A percentile compares a stretch with the other conserved stretches of the same genome.
phyloP scores from a whole-genome alignment of 2,329 filamentous ascomycete genomes.

The Magnaporthales sp. region DNA sequence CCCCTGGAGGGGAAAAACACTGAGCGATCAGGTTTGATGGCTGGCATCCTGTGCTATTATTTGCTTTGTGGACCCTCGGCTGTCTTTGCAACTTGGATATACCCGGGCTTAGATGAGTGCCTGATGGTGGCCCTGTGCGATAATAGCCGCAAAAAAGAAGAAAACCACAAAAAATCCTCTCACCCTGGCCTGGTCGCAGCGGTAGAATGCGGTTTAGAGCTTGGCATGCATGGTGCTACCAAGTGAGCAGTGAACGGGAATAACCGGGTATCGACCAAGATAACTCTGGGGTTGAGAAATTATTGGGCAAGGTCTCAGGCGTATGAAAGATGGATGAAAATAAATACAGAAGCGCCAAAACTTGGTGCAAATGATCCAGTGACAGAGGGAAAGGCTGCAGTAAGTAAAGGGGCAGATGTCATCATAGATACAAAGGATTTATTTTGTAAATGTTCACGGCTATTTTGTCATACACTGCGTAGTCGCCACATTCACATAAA shows the following conservation, averaged over 20 bases:
- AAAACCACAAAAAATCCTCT: too few species aligned
- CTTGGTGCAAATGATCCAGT: background rate
- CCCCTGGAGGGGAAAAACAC: too few species aligned
- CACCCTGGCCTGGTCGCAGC: background rate
- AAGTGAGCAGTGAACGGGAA: background rate
- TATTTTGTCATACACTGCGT: background rate
- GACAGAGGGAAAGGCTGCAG: too few species aligned
- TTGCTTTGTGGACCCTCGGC: background rate
- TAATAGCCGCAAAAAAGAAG: background rate
- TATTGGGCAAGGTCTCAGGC: background rate
- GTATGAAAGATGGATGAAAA: background rate
- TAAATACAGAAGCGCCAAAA: background rate
- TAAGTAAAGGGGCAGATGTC: background rate
- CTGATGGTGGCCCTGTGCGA: background rate
- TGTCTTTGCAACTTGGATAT: background rate
- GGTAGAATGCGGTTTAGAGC: background rate
- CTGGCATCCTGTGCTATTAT: too few species aligned
- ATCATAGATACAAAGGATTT: background rate
- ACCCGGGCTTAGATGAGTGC: background rate
- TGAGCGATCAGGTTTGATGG: background rate
- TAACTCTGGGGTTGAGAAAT: background rate
- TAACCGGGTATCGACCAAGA: background rate
- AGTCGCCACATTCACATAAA: background rate
- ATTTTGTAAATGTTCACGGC: background rate
- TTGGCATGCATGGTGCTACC: background rate